Base-by-base conservation (phyloP, 2,329 filamentous ascomycete species). In the Xenoacremonium recifei region DNA sequence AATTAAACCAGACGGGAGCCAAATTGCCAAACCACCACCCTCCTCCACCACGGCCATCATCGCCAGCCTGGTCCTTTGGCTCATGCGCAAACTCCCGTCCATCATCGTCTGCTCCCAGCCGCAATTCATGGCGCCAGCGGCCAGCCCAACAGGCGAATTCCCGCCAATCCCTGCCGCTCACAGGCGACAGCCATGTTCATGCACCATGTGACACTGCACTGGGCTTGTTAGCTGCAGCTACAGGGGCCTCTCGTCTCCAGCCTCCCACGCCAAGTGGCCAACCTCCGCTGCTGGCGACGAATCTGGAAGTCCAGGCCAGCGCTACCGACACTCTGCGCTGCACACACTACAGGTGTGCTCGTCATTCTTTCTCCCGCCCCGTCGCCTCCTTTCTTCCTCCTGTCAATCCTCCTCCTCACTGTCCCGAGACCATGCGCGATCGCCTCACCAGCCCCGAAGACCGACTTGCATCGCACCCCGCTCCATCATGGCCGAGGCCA, bases 401-500 rank as follows among this genome's bases (percentile, higher is more conserved):
- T 32, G 51, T 44, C 37, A 39, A 50, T 53, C 47, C 40, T 49
- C 29, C 42, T 36, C 25, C 15, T 34, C 33, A 17, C 30, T 31
- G 35, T 31, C 49, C 35, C 39, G 38, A 54, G 54, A 58, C 51
- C 49, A 59, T 59, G 56, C 53, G 41, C 45, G 53, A 57, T 55
- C 53, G 55, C 53, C 39, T 57, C 54, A 48, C 52, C 51, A 53
- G 45, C 50, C 48, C 44, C 47, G 49, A 50, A 50, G 46, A 50
- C 47, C 42, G 48, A 53, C 47, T 52, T 48, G 55, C 53, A 29
- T 56, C 54, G 53, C 53, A 54, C 53, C 54, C 51, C 48, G 49
- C 56, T 59, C 48, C 60, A 64, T 55, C 61, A 79, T 79, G 76
- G 67, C 70, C 59, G 70, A 73, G 61, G 69, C 71, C 51, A 67